Evolutionary conservation across 2,329 filamentous ascomycete species (phyloP).

Genomic region (Westerdykella aurantiaca): DNA sequence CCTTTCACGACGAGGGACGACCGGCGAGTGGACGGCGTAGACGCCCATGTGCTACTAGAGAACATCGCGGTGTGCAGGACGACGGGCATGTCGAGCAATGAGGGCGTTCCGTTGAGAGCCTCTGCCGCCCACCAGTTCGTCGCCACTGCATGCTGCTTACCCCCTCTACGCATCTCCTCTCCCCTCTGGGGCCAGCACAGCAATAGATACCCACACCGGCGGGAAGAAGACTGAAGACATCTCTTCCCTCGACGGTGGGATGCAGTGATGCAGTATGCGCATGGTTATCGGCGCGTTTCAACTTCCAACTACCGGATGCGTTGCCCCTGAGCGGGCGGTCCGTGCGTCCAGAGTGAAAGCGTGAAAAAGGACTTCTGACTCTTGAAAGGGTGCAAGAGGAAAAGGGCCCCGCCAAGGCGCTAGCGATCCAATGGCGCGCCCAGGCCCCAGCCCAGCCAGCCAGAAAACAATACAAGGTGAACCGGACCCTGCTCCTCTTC

Average conservation of each 20-base stretch:
- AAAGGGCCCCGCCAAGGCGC: background rate
- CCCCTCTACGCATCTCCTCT: too few species aligned
- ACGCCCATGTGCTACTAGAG: background rate
- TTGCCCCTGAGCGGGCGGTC: background rate
- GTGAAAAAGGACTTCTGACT: too few species aligned
- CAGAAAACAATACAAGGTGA: background rate
- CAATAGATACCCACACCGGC: too few species aligned
- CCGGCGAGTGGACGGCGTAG: background rate
- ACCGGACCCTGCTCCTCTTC: background rate
- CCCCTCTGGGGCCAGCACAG: too few species aligned
- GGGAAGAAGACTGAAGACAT: too few species aligned
- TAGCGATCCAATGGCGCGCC: background rate
- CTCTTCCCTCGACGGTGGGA: too few species aligned
- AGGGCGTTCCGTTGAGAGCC: background rate
- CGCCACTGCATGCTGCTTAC: background rate
- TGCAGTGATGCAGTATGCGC: too few species aligned
- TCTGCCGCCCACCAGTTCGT: conserved; percentile 1
- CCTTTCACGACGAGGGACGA: too few species aligned
- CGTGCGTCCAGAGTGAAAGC: background rate
- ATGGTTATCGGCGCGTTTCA: background rate
- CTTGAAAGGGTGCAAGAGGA: too few species aligned
- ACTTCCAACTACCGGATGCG: background rate
- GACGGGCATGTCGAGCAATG: background rate
- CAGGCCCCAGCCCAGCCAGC: background rate
- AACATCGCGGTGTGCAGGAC: background rate